Evolutionary conservation across 2,329 filamentous ascomycete genomes (phyloP).

Genomic region (Knufia fluminis): DNA sequence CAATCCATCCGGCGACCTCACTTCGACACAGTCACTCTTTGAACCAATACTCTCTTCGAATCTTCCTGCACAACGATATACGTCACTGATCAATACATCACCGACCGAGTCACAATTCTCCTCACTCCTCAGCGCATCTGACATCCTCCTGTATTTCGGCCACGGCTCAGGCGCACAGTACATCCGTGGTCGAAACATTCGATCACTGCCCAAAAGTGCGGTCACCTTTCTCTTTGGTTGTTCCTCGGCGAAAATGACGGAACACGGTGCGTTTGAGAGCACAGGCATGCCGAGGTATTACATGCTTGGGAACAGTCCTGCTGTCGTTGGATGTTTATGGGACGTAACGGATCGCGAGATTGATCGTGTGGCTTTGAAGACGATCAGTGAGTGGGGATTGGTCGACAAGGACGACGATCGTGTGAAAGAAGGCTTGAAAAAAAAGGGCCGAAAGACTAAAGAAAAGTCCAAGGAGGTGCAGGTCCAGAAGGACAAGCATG

Average conservation of each 20-base stretch:
- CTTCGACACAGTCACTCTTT: conserved; percentile 68
- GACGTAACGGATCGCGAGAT: conserved; percentile 97
- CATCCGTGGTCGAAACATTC: conserved; percentile 74
- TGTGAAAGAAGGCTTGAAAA: conserved; percentile 24
- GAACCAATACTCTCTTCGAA: conserved; percentile 34
- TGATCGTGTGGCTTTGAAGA: conserved; percentile 73
- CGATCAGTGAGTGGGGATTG: conserved; percentile 82
- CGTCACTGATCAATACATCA: conserved; percentile 53
- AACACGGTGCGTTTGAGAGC: conserved; percentile 82
- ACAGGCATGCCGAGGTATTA: conserved; percentile 86
- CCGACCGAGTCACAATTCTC: conserved; percentile 75
- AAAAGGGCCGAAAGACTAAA: conserved; percentile 24
- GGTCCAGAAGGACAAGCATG: conserved; percentile 26
- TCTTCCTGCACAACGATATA: conserved; percentile 11
- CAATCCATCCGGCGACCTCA: conserved; percentile 79
- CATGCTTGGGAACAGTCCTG: conserved; percentile 75
- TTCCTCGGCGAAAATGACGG: conserved; percentile 69
- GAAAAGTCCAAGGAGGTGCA: conserved; percentile 28
- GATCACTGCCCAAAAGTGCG: conserved; percentile 67
- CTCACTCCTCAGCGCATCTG: conserved; percentile 52
- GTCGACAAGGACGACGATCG: conserved; percentile 36
- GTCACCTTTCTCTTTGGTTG: conserved; percentile 90
- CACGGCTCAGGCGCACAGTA: conserved; percentile 94
- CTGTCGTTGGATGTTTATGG: conserved; percentile 88
- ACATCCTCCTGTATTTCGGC: conserved; percentile 85